Conservation (phyloP, 768 basidiomycete genomes). For the Dictyophora rubrovolvata region DNA sequence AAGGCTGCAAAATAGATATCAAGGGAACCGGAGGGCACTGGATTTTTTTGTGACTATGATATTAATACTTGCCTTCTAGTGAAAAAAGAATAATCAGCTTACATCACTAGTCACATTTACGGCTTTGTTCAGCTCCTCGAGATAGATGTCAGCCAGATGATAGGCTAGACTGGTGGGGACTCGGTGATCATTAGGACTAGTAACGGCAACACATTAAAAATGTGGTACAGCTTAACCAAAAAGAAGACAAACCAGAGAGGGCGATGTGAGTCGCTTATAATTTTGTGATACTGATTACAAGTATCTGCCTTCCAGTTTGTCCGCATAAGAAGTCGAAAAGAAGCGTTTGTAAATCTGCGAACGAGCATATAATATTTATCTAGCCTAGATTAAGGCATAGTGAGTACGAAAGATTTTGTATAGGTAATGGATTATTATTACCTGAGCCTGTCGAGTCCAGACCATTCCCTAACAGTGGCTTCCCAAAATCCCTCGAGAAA, state of each 20-base stretch:
- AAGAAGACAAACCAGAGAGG: conserved; percentile 60
- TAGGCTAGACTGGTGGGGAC: conserved; percentile 73
- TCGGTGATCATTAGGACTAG: conserved; percentile 56
- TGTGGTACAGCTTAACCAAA: not conserved
- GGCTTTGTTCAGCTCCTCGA: conserved; percentile 74
- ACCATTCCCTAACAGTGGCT: conserved; percentile 86
- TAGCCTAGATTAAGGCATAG: conserved; percentile 42
- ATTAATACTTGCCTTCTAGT: not conserved
- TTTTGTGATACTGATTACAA: conserved; percentile 54
- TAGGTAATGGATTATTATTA: conserved; percentile 26
- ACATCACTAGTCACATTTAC: conserved; percentile 7
- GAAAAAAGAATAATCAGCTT: not conserved
- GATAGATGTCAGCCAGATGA: conserved; percentile 82
- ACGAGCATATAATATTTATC: conserved; percentile 98
- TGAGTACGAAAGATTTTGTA: conserved; percentile 13
- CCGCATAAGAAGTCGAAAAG: conserved; percentile 70
- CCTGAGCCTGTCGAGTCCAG: conserved; percentile 83
- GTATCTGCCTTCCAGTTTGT: conserved; percentile 51
- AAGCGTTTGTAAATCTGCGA: conserved; percentile 75
- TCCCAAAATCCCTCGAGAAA: conserved; percentile 91
- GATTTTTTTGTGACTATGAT: conserved; percentile 14
- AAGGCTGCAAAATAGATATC: conserved; percentile 52
- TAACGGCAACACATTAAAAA: conserved; percentile 6
- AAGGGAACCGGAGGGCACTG: conserved; percentile 34
- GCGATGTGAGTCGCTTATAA: conserved; percentile 58